Conservation (phyloP, 257 asterid species). For the Solanum virginianum region DNA sequence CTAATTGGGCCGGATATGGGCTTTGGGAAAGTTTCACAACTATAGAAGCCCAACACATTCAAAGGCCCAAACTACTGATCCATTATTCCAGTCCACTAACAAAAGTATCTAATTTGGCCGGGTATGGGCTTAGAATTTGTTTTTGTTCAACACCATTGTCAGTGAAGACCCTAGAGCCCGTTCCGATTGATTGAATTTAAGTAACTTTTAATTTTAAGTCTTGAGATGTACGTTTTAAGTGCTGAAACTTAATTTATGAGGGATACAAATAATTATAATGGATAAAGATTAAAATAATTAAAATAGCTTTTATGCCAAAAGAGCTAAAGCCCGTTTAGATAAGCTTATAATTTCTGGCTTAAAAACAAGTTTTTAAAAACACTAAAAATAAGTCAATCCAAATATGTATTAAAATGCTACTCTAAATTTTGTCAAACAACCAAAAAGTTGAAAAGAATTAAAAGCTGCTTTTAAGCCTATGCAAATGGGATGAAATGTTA, state of each 20-base stretch:
- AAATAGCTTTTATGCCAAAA: neutral
- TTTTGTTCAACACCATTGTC: neutral
- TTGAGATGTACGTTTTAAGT: neutral
- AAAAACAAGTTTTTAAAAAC: neutral
- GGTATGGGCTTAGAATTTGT: neutral
- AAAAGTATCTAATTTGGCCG: neutral
- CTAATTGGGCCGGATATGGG: no score
- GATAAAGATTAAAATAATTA: neutral
- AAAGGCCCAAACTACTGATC: neutral
- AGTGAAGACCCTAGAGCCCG: neutral
- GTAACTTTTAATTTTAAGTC: neutral
- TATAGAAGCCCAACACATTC: neutral
- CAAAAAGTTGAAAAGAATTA: no score
- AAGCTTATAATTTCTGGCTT: neutral
- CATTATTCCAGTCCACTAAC: neutral
- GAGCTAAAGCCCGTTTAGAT: neutral
- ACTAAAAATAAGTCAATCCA: no score
- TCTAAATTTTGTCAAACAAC: no score
- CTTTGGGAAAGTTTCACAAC: neutral
- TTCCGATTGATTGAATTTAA: neutral
- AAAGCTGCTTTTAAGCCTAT: no score
- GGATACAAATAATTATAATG: neutral
- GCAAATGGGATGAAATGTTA: no score
- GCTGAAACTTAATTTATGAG: neutral
- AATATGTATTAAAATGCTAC: no score